Evolutionary conservation across 768 basidiomycete genomes (phyloP), one percentile per base, ranked within the genome.

Genomic region (Russula sp.): DNA sequence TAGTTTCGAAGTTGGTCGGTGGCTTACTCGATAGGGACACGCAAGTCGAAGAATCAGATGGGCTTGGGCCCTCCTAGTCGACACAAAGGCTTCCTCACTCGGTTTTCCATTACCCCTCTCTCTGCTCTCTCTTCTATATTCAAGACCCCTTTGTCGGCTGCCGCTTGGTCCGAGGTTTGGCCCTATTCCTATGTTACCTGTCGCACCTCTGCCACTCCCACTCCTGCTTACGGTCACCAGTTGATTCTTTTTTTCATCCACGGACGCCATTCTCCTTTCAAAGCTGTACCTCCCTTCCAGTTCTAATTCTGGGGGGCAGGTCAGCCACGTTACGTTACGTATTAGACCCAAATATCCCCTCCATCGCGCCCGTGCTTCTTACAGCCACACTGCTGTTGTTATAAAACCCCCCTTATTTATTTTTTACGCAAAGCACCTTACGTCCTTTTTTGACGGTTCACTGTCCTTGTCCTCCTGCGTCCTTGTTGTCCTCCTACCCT

Each of bases 191-290:
- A 58, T 62, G 45, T 62, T 58, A 58, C 50, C 22, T 66, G 59
- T 56, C 56, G 49, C 45, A 29, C 20, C 38, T 65, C 53, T 60
- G 46, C 58, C 67, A 57, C 71, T 70, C 67, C 70, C 60, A 72
- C 61, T 69, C 67, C 52, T 34, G 50, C 67, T 63, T 65, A 70
- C 70, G 74, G 73, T 74, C 73, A 74, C 79, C 74, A 72, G 25
- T 60, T 61, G 56, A 51, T 54, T 53, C 51, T 60, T 75, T 73
- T 73, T 74, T 64, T 74, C 74, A 74, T 73, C 77, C 75, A 87
- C 85, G 87, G 87, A 89, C 87, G 87, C 86, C 85, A 74, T 65
- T 81, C 85, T 82, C 73, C 77, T 78, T 86, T 83, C 83, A 85
- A 68, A 67, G 79, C 69, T 64, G 63, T 58, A 47, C 67, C 68